Percentiles rank a stretch among this genome's conserved stretches.
These are phyloP conservation scores for Pestalotiopsis sp. DNA, from an alignment of 2,329 filamentous ascomycete species.

Conservation along the genomic window DNA sequence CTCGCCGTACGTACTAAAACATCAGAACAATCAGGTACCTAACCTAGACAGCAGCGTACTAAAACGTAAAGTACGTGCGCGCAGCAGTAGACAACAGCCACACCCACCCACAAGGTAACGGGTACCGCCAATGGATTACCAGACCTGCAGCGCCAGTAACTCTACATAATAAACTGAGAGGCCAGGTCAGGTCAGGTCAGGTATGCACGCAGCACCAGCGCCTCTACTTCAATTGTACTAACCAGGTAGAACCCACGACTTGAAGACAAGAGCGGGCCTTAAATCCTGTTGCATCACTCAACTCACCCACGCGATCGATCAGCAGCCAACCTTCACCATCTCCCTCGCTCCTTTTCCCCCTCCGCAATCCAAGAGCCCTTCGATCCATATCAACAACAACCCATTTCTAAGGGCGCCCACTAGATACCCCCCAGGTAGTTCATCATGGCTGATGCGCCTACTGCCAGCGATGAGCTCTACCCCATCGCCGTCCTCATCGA, in stretches of 20 bases:
- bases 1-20: no score
- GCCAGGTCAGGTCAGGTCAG: conserved; percentile 10
- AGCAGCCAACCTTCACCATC: neutral
- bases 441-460: conserved; percentile 86
- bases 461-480: conserved; percentile 97
- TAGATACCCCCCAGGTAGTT: conserved; percentile 31
- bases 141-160: no score
- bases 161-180: neutral
- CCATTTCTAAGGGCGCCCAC: conserved; percentile 12
- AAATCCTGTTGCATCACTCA: conserved; percentile 15
- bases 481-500: conserved; percentile 99
- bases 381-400: conserved; percentile 8
- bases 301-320: conserved; percentile 8
- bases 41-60: no score
- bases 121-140: no score
- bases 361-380: neutral
- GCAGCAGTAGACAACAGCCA: neutral
- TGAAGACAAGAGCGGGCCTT: conserved; percentile 6
- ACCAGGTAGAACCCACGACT: neutral
- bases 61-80: neutral
- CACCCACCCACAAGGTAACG: no score
- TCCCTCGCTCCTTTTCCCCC: neutral
- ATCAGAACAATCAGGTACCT: no score
- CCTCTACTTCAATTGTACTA: no score
- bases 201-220: neutral